A percentile compares a stretch with the other conserved stretches of the same genome.
Evolutionary conservation across 345 rosid genomes (phyloP).

Genomic region (Toxicodendron radicans): DNA sequence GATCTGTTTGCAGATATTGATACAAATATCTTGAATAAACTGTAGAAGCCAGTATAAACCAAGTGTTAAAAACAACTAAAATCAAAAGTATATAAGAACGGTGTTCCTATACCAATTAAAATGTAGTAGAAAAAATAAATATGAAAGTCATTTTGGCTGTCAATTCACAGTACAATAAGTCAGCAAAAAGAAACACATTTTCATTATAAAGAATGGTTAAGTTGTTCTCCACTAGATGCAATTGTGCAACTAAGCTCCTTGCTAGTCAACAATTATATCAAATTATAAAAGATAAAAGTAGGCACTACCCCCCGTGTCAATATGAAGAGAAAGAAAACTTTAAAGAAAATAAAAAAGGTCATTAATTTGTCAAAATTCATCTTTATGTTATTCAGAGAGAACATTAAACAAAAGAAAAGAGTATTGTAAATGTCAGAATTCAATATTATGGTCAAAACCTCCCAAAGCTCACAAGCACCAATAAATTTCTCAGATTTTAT

Average conservation of each 20-base stretch:
- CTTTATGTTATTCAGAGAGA: not conserved
- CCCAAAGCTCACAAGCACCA: too few relatives aligned
- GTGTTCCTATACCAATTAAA: not conserved
- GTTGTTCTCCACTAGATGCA: conserved; percentile 2
- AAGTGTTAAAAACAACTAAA: conserved; percentile 20
- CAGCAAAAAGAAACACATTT: too few relatives aligned
- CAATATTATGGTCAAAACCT: not conserved
- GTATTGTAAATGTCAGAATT: not conserved
- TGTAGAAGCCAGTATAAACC: conserved; percentile 34
- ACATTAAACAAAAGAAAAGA: not conserved
- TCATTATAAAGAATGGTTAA: not conserved
- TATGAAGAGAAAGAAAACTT: not conserved
- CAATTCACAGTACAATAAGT: too few relatives aligned
- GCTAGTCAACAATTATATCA: not conserved
- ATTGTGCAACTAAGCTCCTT: not conserved
- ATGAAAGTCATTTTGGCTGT: too few relatives aligned
- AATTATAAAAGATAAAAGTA: not conserved
- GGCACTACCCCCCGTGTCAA: not conserved
- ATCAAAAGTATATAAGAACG: conserved; percentile 1
- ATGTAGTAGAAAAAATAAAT: not conserved
- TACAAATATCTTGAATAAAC: conserved; percentile 55
- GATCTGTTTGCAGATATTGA: conserved; percentile 45
- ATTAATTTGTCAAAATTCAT: too few relatives aligned
- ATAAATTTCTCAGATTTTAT: not conserved
- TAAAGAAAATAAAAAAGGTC: not conserved